Base-by-base conservation (phyloP, 1,284 basidiomycete genomes). In the Ustilago lituana region DNA sequence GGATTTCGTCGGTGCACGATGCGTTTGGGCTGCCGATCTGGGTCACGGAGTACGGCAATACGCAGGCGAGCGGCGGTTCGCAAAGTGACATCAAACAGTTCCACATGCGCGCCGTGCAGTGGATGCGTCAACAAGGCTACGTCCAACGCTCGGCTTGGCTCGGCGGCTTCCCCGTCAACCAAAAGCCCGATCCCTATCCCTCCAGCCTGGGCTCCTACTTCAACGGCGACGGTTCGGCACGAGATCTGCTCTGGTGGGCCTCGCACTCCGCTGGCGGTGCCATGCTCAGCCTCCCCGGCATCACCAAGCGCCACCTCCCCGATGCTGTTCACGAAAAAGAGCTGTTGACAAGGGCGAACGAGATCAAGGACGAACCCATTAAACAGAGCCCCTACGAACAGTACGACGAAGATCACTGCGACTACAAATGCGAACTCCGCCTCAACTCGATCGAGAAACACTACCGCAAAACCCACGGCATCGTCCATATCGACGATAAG, bases 31-130 rank as follows among this genome's bases (percentile, higher is more conserved):
- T 69, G 20, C 60, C 58, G 4, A 62, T 81, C 40, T 81, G 80
- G 80, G 19, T 81, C 17, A 78, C 78, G n/a, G 80, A 81, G 69
- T 78, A 71, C 56, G 80, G 79, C 48, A 40, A 76, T 38, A 81
- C 78, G 5, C 31, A 51, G 17, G 58, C 57, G 2, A 67, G 62
- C 15, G 52, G 64, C 33, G 68, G 73, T 0, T 44, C 43, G 3
- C 59, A 73, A 40, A 20, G 37, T 15, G 41, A 80, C 10, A 68
- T 80, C 36, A 67, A 56, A 36, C 10, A 58, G 26, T 81, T 79
- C 67, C 60, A 73, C 43, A 24, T 50, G 7, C 33, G 62, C 6
- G 73, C 74, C 15, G 63, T 74, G 6, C 10, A 58, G n/a, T 81
- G 70, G 65, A 65, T 80, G 59, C 37, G 50, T 14, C 15, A 33